Base-by-base conservation (phyloP, 306 rosid species). In the Malus sylvestris region DNA sequence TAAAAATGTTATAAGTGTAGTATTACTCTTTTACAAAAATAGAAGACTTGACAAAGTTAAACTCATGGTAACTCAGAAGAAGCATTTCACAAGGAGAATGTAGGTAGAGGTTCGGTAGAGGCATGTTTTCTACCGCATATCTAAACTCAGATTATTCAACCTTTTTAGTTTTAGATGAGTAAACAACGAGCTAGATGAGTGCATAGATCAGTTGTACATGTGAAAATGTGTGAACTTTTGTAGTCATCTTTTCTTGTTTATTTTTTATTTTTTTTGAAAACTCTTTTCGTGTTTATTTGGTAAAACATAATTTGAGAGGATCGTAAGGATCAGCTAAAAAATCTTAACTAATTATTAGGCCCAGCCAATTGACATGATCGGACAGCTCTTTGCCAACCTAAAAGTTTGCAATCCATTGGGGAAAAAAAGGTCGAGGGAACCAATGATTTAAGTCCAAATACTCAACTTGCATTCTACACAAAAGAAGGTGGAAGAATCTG, bases 401-500 rank as follows among this genome's bases (percentile, higher is more conserved):
- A 78, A 77, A 25, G 64, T 19, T 71, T 20, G 5, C 63, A 10
- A 58, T 9, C 30, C 30, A 58, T 22, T 22, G 10, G 15, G 4
- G 4, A 10, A n/a, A n/a, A 10, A 22, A 20, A 10, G 29, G 63
- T 58, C 5, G 63, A 22, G 29, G 11, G 13, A n/a, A 58, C 9
- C 4, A 18, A 51, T 51, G 57, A 14, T 51, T 16, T 51, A 51
- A 13, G 15, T 51, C 57, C 57, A 16, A 51, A n/a, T 6, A 53
- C 19, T 10, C 73, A 29, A 81, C 44, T 75, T 79, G 79, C 72
- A 5, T 40, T 67, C 44, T 18, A 61, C 66, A 38, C 42, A 38
- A 38, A 38, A 38, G 40, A 35, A 35, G 64, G 77, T 83, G 81
- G 87, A 82, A 86, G 44, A 62, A 40, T 78, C 78, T 78, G 45